phyloP scores from a whole-genome alignment of 1,284 basidiomycete genomes.

The Termitomyces sp. region DNA sequence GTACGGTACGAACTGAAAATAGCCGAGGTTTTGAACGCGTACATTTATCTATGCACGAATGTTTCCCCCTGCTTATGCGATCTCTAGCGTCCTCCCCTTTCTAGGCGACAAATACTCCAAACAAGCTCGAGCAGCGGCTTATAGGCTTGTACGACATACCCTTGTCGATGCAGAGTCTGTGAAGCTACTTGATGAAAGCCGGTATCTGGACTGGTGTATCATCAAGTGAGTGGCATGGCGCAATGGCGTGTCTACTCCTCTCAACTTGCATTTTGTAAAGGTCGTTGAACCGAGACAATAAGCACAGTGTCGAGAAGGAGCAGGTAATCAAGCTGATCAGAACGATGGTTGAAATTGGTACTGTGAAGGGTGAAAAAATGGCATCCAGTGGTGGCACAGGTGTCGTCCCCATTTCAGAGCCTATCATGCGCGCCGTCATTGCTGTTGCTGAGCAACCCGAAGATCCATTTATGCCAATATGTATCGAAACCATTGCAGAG shows the following conservation, averaged over 20 bases:
- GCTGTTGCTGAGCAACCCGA: slow-evolving; percentile 92
- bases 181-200: slow-evolving; percentile 48
- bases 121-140: slow-evolving; percentile 78
- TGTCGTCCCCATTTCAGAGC: slow-evolving; percentile 62
- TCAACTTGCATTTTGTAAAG: slow-evolving; percentile 33
- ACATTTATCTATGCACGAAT: slow-evolving; percentile 19
- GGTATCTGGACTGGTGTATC: slow-evolving; percentile 85
- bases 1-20: slow-evolving; percentile 75
- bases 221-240: slow-evolving; percentile 54
- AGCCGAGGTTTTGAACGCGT: slow-evolving; percentile 71
- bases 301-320: slow-evolving; percentile 83
- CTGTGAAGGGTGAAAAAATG: slow-evolving; percentile 44
- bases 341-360: slow-evolving; percentile 72
- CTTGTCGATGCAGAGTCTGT: slow-evolving; percentile 70
- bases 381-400: slow-evolving; percentile 38
- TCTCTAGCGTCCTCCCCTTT: slow-evolving; percentile 62
- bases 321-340: slow-evolving; percentile 93
- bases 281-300: slow-evolving; percentile 81
- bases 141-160: slow-evolving; percentile 81
- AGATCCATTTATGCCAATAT: slow-evolving; percentile 82
- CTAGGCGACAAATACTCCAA: slow-evolving; percentile 74
- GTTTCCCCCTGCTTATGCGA: slow-evolving; percentile 6
- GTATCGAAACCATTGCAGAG: slow-evolving; percentile 88
- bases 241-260: not conserved
- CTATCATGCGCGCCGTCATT: slow-evolving; percentile 82